Evolutionary conservation across 1,284 basidiomycete species (phyloP).

Genomic region (Meripilus lineatus): DNA sequence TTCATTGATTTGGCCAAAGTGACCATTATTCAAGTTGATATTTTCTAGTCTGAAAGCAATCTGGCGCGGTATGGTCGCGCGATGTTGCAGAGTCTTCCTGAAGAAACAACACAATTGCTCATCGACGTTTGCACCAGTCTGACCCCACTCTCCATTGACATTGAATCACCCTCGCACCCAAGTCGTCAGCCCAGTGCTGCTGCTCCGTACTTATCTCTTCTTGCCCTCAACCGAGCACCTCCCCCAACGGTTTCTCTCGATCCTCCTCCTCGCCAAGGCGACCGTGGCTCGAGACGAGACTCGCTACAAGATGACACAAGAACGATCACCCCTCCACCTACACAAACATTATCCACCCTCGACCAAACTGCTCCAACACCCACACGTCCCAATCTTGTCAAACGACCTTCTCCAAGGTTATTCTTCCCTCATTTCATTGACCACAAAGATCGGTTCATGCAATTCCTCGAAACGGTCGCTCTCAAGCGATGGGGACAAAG

Average conservation of each 20-base stretch:
- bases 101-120: constrained; percentile 86
- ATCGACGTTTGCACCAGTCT: constrained; percentile 88
- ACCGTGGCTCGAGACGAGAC: constrained; percentile 32
- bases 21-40: constrained; percentile 4
- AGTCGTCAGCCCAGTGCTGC: constrained; percentile 25
- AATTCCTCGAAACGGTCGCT: constrained; percentile 89
- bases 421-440: constrained; percentile 97
- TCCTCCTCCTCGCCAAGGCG: constrained; percentile 23
- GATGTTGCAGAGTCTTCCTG: constrained; percentile 77
- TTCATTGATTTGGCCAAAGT: constrained; percentile 3
- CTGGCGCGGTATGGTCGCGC: constrained; percentile 81
- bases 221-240: constrained; percentile 60
- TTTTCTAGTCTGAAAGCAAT: constrained; percentile 69
- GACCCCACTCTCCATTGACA: constrained; percentile 39
- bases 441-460: constrained; percentile 78
- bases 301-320: constrained; percentile 31
- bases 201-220: constrained; percentile 69
- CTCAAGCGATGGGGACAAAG: constrained; percentile 76
- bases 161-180: constrained; percentile 25
- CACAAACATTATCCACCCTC: constrained; percentile 15
- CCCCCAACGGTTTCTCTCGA: constrained; percentile 47
- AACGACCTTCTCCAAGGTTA: constrained; percentile 75
- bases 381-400: constrained; percentile 28
- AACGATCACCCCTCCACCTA: constrained; percentile 26
- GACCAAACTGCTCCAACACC: constrained; percentile 25